Percentiles rank a stretch among this genome's conserved stretches.
phyloP scores from a whole-genome alignment of 2,329 filamentous ascomycete species.

The Dothidotthia symphoricarpi region DNA sequence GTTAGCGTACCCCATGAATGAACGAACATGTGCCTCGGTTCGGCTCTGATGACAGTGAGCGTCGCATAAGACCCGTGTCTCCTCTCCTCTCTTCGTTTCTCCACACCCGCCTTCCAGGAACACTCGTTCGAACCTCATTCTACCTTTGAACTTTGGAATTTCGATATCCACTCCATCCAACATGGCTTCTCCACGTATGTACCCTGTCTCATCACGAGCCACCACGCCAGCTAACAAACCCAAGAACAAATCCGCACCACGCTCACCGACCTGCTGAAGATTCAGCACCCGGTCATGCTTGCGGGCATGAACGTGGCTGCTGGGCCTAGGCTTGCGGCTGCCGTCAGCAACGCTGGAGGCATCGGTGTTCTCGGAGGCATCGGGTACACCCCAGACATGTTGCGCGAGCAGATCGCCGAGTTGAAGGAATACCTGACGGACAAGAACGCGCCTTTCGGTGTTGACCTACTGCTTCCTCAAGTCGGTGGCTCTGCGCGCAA shows the following conservation, averaged over 20 bases:
- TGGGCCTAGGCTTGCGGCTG: conserved; percentile 91
- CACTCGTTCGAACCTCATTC: conserved; percentile 1
- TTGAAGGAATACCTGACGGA: conserved; percentile 83
- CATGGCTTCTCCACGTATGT: conserved; percentile 82
- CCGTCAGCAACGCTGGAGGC: conserved; percentile 94
- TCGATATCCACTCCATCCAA: conserved; percentile 17
- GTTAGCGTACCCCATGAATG: conserved; percentile 19
- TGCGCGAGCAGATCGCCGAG: conserved; percentile 90
- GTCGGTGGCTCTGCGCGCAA: conserved; percentile 92
- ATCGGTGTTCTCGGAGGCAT: conserved; percentile 95
- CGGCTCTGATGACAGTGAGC: conserved; percentile 11
- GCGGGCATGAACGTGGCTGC: conserved; percentile 99
- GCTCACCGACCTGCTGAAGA: conserved; percentile 93
- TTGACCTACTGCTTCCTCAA: conserved; percentile 90
- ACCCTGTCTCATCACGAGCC: conserved; percentile 17
- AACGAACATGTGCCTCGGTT: conserved; percentile 26
- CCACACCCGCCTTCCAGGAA: conserved; percentile 2
- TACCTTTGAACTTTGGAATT: not conserved
- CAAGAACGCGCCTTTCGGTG: conserved; percentile 93
- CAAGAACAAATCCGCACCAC: conserved; percentile 86
- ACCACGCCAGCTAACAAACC: conserved; percentile 23
- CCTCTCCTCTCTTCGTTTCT: conserved; percentile 9
- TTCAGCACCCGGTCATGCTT: conserved; percentile 93
- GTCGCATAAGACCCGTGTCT: conserved; percentile 19
- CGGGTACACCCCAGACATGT: conserved; percentile 96